phyloP scores from a whole-genome alignment of 2,329 filamentous ascomycete species.

The Phymatotrichopsis omnivora region DNA sequence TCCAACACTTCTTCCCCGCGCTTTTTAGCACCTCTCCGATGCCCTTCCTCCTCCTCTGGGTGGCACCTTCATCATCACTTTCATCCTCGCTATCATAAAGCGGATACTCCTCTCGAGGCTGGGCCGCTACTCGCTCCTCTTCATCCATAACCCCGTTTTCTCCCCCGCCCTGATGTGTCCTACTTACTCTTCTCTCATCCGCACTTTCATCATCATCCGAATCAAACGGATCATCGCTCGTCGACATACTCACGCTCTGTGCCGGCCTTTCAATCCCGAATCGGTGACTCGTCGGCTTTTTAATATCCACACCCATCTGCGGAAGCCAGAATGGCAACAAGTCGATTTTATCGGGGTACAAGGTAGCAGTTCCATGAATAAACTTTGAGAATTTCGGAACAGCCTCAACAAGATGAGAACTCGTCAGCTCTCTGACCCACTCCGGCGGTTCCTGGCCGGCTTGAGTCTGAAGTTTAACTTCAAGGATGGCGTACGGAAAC shows the following conservation, averaged over 20 bases:
- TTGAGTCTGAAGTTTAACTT: slow-evolving; percentile 96
- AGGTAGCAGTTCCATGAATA: slow-evolving; percentile 81
- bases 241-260: slow-evolving; percentile 62
- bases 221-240: slow-evolving; percentile 66
- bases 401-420: slow-evolving; percentile 93
- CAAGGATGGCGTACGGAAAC: slow-evolving; percentile 91
- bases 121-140: slow-evolving; percentile 29
- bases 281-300: slow-evolving; percentile 76
- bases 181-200: slow-evolving; percentile 12
- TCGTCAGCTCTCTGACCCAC: slow-evolving; percentile 89
- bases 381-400: slow-evolving; percentile 99
- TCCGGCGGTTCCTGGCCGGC: slow-evolving; percentile 88
- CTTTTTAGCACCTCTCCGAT: slow-evolving; percentile 45
- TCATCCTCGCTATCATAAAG: slow-evolving; percentile 89
- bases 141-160: slow-evolving; percentile 33
- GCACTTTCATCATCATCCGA: slow-evolving; percentile 57
- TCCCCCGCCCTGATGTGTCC: slow-evolving; percentile 19
- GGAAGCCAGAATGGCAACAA: slow-evolving; percentile 95
- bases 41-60: slow-evolving; percentile 43
- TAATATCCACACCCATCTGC: slow-evolving; percentile 96
- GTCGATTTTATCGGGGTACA: slow-evolving; percentile 80
- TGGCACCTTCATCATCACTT: slow-evolving; percentile 49
- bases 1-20: slow-evolving; percentile 33
- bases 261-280: slow-evolving; percentile 82
- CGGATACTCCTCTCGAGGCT: slow-evolving; percentile 55